Evolutionary conservation across 768 basidiomycete species (phyloP).

Genomic region (Sistotremastrum niveocremeum): DNA sequence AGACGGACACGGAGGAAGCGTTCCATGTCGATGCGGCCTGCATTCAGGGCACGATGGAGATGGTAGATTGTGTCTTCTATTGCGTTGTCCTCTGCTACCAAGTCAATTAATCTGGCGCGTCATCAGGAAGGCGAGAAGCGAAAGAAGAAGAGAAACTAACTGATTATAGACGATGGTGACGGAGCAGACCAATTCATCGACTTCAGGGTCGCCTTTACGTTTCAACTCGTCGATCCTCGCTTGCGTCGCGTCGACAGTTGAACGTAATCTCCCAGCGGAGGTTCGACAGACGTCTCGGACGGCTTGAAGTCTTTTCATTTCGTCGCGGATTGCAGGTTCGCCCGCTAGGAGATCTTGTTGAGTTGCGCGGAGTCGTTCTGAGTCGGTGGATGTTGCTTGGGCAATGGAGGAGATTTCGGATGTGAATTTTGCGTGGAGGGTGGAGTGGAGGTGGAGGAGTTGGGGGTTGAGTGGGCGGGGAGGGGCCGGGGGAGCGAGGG

Average conservation of each 20-base stretch:
- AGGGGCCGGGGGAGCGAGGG: constrained; percentile 35
- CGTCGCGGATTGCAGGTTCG: constrained; percentile 88
- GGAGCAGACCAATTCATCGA: constrained; percentile 93
- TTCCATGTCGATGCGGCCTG: constrained; percentile 86
- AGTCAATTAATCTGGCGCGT: constrained; percentile 63
- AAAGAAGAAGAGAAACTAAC: constrained; percentile 33
- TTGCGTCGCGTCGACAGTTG: constrained; percentile 54
- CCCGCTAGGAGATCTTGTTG: constrained; percentile 79
- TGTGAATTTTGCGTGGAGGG: constrained; percentile 61
- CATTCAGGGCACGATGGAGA: constrained; percentile 83
- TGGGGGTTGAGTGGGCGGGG: constrained; percentile 86
- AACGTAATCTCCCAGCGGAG: constrained; percentile 55
- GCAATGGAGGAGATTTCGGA: constrained; percentile 61
- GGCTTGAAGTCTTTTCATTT: constrained; percentile 88
- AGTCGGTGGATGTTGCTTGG: constrained; percentile 47
- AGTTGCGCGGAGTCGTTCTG: constrained; percentile 66
- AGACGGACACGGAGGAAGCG: constrained; percentile 74
- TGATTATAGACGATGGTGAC: constrained; percentile 96
- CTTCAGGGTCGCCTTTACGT: constrained; percentile 77
- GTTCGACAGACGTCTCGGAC: constrained; percentile 82
- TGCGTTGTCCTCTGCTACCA: constrained; percentile 98
- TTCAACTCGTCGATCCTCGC: constrained; percentile 64
- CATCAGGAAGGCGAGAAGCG: background rate
- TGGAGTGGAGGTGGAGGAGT: constrained; percentile 63
- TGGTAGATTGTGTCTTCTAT: constrained; percentile 99